Conservation (phyloP, 306 rosid species). For the Quillaja saponaria region DNA sequence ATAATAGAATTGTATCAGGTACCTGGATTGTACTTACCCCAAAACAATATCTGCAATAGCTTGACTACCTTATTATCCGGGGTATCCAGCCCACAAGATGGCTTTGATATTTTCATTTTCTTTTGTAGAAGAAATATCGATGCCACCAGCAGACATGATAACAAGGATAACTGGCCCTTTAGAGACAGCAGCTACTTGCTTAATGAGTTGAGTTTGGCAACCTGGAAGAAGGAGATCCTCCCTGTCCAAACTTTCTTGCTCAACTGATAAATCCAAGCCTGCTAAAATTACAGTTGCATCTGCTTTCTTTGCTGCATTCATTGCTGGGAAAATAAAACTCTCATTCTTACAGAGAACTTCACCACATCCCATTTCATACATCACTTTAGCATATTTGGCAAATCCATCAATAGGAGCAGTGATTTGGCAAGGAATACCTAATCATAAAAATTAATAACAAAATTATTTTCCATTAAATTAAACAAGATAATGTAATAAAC, state of each 20-base stretch:
- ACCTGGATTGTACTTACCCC: background rate
- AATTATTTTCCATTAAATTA: no score
- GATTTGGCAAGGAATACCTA: conserved; percentile 20
- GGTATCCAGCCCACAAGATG: conserved; percentile 17
- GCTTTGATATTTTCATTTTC: conserved; percentile 10
- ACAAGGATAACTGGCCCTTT: conserved; percentile 32
- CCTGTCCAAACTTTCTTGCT: conserved; percentile 25
- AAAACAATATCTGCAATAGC: background rate
- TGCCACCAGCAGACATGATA: conserved; percentile 17
- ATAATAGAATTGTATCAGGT: no score
- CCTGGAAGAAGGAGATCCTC: conserved; percentile 25
- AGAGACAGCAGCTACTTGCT: conserved; percentile 19
- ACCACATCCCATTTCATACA: conserved; percentile 24
- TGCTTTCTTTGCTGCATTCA: conserved; percentile 8
- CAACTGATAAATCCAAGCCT: conserved; percentile 14
- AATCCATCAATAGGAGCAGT: conserved; percentile 28
- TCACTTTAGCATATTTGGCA: conserved; percentile 7
- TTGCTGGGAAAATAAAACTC: conserved; percentile 5
- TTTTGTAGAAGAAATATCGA: conserved; percentile 22
- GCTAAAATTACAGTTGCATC: conserved; percentile 26
- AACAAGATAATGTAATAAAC: no score
- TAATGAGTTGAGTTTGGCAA: conserved; percentile 18
- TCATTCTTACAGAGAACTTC: conserved; percentile 12
- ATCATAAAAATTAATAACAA: no score
- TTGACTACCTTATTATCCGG: background rate